These are phyloP conservation scores for Carex pumila DNA, from an alignment of 176 grass and related monocot species.

Conservation along the genomic window DNA sequence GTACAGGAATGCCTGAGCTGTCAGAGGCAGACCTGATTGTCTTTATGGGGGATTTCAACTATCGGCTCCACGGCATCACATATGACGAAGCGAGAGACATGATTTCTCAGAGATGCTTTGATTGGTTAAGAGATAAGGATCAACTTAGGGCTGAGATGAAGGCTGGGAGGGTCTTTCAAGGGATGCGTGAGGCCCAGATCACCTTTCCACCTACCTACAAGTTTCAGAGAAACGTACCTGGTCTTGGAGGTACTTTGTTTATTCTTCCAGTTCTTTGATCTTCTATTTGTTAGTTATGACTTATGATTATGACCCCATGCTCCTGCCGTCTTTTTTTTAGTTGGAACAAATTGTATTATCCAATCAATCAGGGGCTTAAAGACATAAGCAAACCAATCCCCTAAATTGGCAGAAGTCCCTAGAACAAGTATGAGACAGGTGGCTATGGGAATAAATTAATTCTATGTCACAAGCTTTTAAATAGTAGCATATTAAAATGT, in stretches of 20 bases:
- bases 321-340: neutral
- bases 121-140: constrained; percentile 98
- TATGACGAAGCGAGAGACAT: constrained; percentile 98
- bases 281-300: constrained; percentile 7
- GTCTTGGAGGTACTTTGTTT: constrained; percentile 58
- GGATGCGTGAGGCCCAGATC: constrained; percentile 96
- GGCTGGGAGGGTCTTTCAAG: constrained; percentile 91
- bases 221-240: constrained; percentile 77
- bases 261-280: neutral
- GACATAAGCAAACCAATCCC: neutral
- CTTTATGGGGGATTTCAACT: constrained; percentile 98
- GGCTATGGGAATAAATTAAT: neutral
- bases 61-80: constrained; percentile 79
- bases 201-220: constrained; percentile 98
- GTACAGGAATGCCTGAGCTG: constrained; percentile 63
- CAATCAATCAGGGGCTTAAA: neutral
- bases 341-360: neutral
- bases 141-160: constrained; percentile 92
- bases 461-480: neutral
- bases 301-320: neutral
- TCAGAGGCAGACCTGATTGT: constrained; percentile 91
- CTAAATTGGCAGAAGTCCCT: neutral
- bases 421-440: too few species aligned
- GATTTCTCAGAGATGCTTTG: constrained; percentile 97
- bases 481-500: neutral